These are phyloP conservation scores for Tinospora cordifolia DNA, from an alignment of 164 flowering plant genomes.

Conservation along the genomic window DNA sequence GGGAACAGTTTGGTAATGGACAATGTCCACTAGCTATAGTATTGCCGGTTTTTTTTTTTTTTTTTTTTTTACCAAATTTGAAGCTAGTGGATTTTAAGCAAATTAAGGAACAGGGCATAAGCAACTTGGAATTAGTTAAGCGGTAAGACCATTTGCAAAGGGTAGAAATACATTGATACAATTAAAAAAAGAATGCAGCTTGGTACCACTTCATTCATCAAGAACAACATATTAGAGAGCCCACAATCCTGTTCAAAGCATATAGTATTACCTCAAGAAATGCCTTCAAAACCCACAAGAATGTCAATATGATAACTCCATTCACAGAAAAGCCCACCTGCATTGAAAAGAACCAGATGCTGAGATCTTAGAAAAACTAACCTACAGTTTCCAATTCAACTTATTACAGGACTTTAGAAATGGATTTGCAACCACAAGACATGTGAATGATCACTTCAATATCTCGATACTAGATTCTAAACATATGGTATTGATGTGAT, in stretches of 20 bases:
- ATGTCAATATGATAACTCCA: conserved; percentile 61
- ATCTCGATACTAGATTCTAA: not conserved
- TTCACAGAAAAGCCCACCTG: conserved; percentile 86
- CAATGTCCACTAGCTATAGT: too few relatives aligned
- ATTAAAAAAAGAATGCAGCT: too few relatives aligned
- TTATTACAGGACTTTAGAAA: not conserved
- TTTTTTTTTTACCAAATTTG: too few relatives aligned
- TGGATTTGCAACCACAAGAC: not conserved
- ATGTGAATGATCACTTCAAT: not conserved
- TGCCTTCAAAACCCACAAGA: conserved; percentile 84
- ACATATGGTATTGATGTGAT: too few relatives aligned
- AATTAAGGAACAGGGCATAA: too few relatives aligned
- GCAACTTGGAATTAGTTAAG: too few relatives aligned
- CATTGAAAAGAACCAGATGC: not conserved
- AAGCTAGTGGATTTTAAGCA: too few relatives aligned
- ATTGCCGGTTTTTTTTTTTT: too few relatives aligned
- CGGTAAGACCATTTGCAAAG: too few relatives aligned
- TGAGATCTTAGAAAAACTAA: conserved; percentile 1
- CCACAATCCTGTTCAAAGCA: not conserved
- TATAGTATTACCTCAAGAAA: conserved; percentile 64
- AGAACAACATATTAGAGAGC: not conserved
- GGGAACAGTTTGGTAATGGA: too few relatives aligned
- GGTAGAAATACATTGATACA: too few relatives aligned
- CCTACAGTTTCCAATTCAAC: not conserved
- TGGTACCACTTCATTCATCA: not conserved